Evolutionary conservation across 495 filamentous ascomycete species (phyloP).

Genomic region (Aspergillus cristatus): DNA sequence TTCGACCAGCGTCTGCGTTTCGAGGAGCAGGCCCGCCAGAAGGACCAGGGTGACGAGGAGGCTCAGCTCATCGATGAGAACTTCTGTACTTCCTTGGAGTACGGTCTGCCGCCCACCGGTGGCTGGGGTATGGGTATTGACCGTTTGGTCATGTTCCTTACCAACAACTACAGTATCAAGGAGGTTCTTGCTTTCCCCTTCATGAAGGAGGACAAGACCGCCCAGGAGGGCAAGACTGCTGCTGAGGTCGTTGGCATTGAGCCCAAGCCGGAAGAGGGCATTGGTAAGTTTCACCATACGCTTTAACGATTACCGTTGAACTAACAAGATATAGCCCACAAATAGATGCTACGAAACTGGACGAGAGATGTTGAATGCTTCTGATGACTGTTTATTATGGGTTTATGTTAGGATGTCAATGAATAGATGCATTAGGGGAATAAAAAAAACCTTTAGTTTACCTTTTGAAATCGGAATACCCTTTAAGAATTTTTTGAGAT

Average conservation of each 20-base stretch:
- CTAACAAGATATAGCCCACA: neutral
- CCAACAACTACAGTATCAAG: conserved; percentile 90
- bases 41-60: conserved; percentile 94
- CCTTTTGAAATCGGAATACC: too few species aligned
- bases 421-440: conserved; percentile 5
- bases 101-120: conserved; percentile 85
- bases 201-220: conserved; percentile 61
- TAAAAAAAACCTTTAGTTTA: too few species aligned
- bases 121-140: conserved; percentile 98
- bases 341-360: conserved; percentile 8
- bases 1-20: conserved; percentile 91
- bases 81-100: conserved; percentile 79
- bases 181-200: conserved; percentile 92
- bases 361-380: conserved; percentile 1
- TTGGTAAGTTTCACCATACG: conserved; percentile 44
- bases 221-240: conserved; percentile 42
- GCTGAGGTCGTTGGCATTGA: conserved; percentile 58
- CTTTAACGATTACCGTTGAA: too few species aligned
- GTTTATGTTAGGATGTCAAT: conserved; percentile 5
- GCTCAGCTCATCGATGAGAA: conserved; percentile 92
- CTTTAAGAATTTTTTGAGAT: too few species aligned
- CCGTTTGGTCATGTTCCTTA: conserved; percentile 94
- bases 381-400: neutral
- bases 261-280: conserved; percentile 58
- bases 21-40: conserved; percentile 93